Evolutionary conservation across 352 stramenopile species (phyloP), one percentile per base, ranked within the genome.

Genomic region (Globisporangium cederbergense): DNA sequence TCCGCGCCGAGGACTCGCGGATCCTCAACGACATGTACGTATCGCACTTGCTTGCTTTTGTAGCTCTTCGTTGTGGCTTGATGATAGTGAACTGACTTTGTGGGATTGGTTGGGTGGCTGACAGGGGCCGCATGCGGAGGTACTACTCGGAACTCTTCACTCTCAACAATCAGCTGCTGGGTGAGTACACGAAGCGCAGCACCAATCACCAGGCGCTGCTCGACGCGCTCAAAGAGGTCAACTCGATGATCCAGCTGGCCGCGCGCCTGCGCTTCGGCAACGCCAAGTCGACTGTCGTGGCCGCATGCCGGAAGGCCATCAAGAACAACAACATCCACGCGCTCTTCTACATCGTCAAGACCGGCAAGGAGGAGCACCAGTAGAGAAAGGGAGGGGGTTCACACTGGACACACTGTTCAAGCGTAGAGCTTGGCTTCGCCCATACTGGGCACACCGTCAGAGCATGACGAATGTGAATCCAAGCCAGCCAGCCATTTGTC

Each of bases 11-110:
- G 76, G 92, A 98, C 69, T 81, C 89, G n/a, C 87, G 93, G 13
- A 89, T 98, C 40, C 70, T 98, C 60, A 90, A 90, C 57, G 90
- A 98, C 79, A 97, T 98, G 84, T 92, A 83, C 58, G 79, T 83
- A 28, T 28, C 25, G 1, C 25, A 28, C 25, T 28, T 28, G 9
- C 11, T 42, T 36, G 32, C 32, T 36, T 36, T 5, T 36, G 32
- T 36, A 13, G 13, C 10, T 25, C 40, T 62, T 25, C 4, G 20
- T 28, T 60, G 13, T 38, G 2, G 22, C 13, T 58, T 20, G 25
- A 18, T 28, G 30, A 28, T 22, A 54, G 13, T 58, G n/a, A 11
- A 38, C 38, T 55, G 49, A 30, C 16, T 43, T 32, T 40, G 5
- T 22, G 16, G 14, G 49, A 10, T 47, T 40, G 50, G 8, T 11